Base-by-base conservation (phyloP, 805 yeast species). In the Metschnikowia lunata region DNA sequence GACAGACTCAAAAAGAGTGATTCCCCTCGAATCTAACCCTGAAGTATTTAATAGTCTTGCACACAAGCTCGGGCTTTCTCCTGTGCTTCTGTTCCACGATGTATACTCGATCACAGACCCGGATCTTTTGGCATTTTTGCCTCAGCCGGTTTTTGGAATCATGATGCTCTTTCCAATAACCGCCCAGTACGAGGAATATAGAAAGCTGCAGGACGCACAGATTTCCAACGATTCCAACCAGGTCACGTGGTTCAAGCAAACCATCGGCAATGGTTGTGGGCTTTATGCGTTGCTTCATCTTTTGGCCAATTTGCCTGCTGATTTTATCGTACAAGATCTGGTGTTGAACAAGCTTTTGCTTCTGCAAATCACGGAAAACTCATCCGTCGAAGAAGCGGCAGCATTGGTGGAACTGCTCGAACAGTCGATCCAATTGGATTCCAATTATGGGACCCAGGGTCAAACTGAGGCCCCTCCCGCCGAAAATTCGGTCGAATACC, bases 11-110 rank as follows among this genome's bases (percentile, higher is more conserved):
- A 49, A 48, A 27, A 37, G 62, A 11, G 91, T 87, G 12, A 81
- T 89, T 10, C 98, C 98, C 3, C 66, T 91, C 30, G 99, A 93
- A 61, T 86, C 95, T 7, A 88, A 89, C 55, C 99, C 99, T 0
- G 83, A 75, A 8, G 80, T 91, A 7, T 90, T 91, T 67, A 78
- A 85, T 8, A 69, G 69, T 0, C 81, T 88, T 54, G 85, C 89
- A 1, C 72, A 67, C 29, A 73, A 74, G 23, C 61, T 93, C 34
- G 97, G 97, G 0, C 68, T 90, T 6, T 60, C 80, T 0, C 75
- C 79, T 1, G 60, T 75, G 1, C 70, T 81, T 11, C 73, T 71
- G 37, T 91, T 88, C 63, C 80, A 77, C 43, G 99, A 91, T 58
- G 84, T 91, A 2, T 89, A 80, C 60, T 86, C 97, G 0, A 64